phyloP scores from a whole-genome alignment of 352 stramenopile genomes.

The Pythium myriotylum region DNA sequence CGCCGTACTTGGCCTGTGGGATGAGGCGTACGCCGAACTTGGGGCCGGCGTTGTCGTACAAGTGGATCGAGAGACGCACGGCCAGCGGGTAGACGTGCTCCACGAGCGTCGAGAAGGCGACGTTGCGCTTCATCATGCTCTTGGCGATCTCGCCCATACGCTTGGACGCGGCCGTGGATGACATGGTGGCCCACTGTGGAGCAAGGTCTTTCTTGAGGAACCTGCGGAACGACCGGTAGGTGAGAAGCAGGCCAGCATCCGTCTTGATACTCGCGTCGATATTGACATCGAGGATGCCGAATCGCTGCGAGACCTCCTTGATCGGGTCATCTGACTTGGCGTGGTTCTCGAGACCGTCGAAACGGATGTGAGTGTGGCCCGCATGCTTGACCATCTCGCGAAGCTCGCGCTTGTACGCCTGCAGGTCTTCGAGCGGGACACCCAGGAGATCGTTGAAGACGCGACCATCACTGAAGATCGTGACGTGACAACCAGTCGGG shows the following conservation, averaged over 20 bases:
- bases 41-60: conserved; percentile 24
- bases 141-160: conserved; percentile 6
- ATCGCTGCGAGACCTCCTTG: conserved; percentile 10
- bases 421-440: conserved; percentile 2
- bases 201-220: conserved; percentile 15
- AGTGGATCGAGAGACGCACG: conserved; percentile 21
- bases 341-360: conserved; percentile 13
- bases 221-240: conserved; percentile 6
- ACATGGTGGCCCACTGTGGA: conserved; percentile 7
- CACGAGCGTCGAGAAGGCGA: conserved; percentile 14
- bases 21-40: conserved; percentile 24
- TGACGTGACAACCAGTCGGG: conserved; percentile 4
- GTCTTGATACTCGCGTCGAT: conserved; percentile 5
- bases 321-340: conserved; percentile 7
- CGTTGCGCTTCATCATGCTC: conserved; percentile 18
- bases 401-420: conserved; percentile 17
- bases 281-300: conserved; percentile 8
- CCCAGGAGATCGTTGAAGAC: conserved; percentile 22
- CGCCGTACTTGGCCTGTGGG: background rate
- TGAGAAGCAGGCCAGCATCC: conserved; percentile 2
- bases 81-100: conserved; percentile 3
- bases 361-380: conserved; percentile 12
- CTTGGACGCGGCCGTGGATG: conserved; percentile 2
- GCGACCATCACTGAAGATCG: conserved; percentile 21
- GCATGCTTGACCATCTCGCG: conserved; percentile 5